Evolutionary conservation across 2,329 filamentous ascomycete genomes (phyloP).

Genomic region (Ramularia endophylla): DNA sequence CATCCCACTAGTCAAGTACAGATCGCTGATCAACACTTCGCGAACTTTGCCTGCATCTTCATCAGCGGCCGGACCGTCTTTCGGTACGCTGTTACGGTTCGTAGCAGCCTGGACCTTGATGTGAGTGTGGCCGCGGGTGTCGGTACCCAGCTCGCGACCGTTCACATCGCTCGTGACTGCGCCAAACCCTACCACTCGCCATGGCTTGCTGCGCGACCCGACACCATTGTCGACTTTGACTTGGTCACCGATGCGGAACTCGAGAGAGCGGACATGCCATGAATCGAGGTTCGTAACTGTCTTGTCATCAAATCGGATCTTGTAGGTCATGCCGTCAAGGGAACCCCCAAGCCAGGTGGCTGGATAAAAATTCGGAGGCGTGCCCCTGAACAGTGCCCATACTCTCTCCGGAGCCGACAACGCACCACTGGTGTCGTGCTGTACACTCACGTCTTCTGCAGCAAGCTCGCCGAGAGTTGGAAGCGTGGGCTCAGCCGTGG

Average conservation of each 20-base stretch:
- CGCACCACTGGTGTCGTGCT: neutral
- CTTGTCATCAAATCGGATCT: slow-evolving; percentile 45
- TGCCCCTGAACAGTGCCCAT: slow-evolving; percentile 53
- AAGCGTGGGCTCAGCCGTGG: too few relatives aligned
- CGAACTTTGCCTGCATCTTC: slow-evolving; percentile 25
- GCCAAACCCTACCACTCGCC: slow-evolving; percentile 41
- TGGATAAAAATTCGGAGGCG: slow-evolving; percentile 50
- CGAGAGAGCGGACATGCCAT: slow-evolving; percentile 35
- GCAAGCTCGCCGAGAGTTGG: too few relatives aligned
- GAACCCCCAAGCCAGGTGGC: slow-evolving; percentile 51
- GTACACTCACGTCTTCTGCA: neutral
- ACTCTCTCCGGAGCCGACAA: slow-evolving; percentile 44
- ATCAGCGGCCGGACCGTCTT: slow-evolving; percentile 5
- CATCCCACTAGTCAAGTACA: slow-evolving; percentile 42
- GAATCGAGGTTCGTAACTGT: slow-evolving; percentile 37
- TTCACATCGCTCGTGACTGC: slow-evolving; percentile 22
- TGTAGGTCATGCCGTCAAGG: slow-evolving; percentile 37
- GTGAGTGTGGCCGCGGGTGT: slow-evolving; percentile 37
- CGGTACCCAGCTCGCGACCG: slow-evolving; percentile 31
- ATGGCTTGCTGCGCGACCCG: slow-evolving; percentile 41
- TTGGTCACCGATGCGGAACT: slow-evolving; percentile 40
- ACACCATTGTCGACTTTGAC: slow-evolving; percentile 43
- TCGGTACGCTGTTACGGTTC: slow-evolving; percentile 32
- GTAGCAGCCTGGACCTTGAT: slow-evolving; percentile 36
- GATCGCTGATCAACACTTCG: slow-evolving; percentile 34